These are phyloP conservation scores for Clonostachys sp. DNA, from an alignment of 2,329 filamentous ascomycete genomes.

Conservation along the genomic window DNA sequence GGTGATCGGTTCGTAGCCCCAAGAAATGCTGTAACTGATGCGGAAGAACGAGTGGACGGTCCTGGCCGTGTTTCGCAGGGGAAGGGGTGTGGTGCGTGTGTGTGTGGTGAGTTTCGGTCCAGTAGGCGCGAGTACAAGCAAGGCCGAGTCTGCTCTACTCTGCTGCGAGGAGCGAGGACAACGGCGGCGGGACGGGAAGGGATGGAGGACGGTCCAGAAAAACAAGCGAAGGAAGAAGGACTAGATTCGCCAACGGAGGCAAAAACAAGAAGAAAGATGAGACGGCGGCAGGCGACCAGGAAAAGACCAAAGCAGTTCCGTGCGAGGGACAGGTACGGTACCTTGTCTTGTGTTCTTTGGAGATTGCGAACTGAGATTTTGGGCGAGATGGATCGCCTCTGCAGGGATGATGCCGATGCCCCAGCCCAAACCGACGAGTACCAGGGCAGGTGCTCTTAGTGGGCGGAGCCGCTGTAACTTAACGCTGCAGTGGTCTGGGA, in stretches of 20 bases:
- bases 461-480: not conserved
- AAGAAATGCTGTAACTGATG: no score
- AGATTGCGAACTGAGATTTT: constrained; percentile 7
- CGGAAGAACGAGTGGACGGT: no score
- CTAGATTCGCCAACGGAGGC: not conserved
- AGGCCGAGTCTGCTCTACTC: no score
- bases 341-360: constrained; percentile 3
- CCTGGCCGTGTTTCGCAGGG: no score
- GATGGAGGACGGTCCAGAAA: not conserved
- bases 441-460: not conserved
- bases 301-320: not conserved
- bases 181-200: no score
- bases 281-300: not conserved
- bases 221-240: not conserved
- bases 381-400: constrained; percentile 1
- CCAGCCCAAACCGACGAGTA: not conserved
- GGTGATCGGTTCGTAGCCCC: no score
- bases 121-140: no score
- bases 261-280: not conserved
- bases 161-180: no score
- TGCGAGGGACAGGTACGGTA: not conserved
- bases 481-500: not conserved
- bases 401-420: constrained; percentile 2
- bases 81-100: no score
- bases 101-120: no score